Evolutionary conservation across 2,329 filamentous ascomycete genomes (phyloP).

Genomic region (Colletotrichum theobromicola): DNA sequence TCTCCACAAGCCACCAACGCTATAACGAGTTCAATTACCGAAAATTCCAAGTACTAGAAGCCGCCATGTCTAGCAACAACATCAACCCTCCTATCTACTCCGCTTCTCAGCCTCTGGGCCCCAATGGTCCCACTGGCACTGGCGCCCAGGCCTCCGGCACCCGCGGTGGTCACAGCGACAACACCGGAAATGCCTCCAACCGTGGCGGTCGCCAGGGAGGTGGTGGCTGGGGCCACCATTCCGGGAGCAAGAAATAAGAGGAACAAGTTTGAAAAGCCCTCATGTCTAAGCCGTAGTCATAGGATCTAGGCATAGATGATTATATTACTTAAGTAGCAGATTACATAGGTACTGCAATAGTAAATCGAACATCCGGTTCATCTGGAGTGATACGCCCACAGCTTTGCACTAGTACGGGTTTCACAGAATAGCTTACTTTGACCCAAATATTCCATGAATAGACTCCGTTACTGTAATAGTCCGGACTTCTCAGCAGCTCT

Average conservation of each 20-base stretch:
- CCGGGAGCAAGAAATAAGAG: background rate
- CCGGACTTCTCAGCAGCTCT: background rate
- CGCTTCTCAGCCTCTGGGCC: background rate
- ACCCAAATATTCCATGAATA: accelerated
- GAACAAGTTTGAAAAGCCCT: background rate
- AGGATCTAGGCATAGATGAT: background rate
- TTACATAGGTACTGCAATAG: background rate
- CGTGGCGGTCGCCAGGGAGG: background rate
- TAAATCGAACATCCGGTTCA: background rate
- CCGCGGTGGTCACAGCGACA: background rate
- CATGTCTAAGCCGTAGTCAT: background rate
- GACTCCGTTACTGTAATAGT: too few relatives aligned
- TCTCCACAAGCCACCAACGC: background rate
- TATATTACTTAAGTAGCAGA: background rate
- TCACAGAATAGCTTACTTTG: accelerated
- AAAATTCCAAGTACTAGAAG: background rate
- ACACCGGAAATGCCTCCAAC: background rate
- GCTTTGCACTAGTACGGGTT: accelerated
- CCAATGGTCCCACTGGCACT: background rate
- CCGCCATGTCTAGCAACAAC: background rate
- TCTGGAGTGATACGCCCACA: background rate
- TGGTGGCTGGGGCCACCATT: background rate
- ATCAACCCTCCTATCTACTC: background rate
- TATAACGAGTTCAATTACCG: too few relatives aligned
- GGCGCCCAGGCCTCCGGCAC: background rate